These are phyloP conservation scores for Omphalea diandra DNA, from an alignment of 441 rosid species.

Conservation along the genomic window DNA sequence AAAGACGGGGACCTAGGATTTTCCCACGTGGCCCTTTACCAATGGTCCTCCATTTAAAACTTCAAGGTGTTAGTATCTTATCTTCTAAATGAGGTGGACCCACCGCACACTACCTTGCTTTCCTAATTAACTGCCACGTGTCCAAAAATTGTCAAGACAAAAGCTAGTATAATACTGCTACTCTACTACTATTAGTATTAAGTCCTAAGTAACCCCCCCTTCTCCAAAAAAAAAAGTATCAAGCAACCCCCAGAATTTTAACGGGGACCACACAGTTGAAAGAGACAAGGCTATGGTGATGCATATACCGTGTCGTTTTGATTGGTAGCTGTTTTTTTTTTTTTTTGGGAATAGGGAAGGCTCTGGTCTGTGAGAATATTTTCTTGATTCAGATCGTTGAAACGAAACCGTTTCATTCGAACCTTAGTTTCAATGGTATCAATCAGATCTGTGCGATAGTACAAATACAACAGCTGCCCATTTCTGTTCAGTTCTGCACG, in stretches of 20 bases:
- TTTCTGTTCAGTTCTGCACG: slow-evolving; percentile 4
- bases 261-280: slow-evolving; percentile 15
- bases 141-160: neutral
- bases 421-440: neutral
- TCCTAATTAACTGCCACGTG: slow-evolving; percentile 25
- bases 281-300: neutral
- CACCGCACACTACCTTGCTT: too few relatives aligned
- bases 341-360: neutral
- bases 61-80: slow-evolving; percentile 33
- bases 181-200: neutral
- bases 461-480: neutral
- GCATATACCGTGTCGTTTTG: slow-evolving; percentile 6
- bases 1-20: slow-evolving; percentile 7
- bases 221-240: too few relatives aligned
- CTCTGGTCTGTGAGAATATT: neutral
- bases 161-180: neutral
- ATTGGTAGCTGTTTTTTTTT: too few relatives aligned
- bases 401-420: neutral
- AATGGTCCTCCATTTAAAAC: slow-evolving; percentile 20
- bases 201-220: too few relatives aligned
- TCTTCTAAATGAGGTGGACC: slow-evolving; percentile 27
- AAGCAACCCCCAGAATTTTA: neutral
- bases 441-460: neutral
- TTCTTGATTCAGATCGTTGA: neutral
- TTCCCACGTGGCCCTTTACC: neutral